Conservation (phyloP, 2,329 filamentous ascomycete genomes). For the Aspergillus fructus region DNA sequence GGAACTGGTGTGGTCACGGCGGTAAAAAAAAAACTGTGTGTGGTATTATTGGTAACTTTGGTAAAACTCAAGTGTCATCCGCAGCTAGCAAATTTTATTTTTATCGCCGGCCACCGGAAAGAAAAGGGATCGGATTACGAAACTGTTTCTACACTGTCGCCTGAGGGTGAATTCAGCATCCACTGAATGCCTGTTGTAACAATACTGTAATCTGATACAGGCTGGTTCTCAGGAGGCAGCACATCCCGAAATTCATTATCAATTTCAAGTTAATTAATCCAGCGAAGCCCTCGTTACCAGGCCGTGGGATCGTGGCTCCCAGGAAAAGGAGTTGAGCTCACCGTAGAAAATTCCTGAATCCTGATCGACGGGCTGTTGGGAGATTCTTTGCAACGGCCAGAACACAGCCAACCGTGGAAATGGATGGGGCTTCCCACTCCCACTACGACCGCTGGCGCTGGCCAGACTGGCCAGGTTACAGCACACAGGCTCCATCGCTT, state of each 20-base stretch:
- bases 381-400: constrained; percentile 5
- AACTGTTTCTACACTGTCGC: not conserved
- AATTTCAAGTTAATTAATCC: no score
- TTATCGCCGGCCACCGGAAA: constrained; percentile 8
- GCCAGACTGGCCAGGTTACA: not conserved
- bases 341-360: not conserved
- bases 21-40: not conserved
- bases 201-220: no score
- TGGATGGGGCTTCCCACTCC: constrained; percentile 2
- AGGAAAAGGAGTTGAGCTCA: not conserved
- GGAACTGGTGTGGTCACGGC: not conserved
- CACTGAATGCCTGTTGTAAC: no score
- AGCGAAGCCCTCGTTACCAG: no score
- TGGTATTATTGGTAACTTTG: not conserved
- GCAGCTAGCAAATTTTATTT: constrained; percentile 5
- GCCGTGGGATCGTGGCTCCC: not conserved
- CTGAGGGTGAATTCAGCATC: no score
- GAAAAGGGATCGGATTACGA: not conserved
- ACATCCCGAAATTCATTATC: no score
- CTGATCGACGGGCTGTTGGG: not conserved
- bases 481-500: not conserved
- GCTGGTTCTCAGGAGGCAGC: no score
- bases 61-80: not conserved
- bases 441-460: no score
- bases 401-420: constrained; percentile 9